Base-by-base conservation (phyloP, 768 basidiomycete species). In the Suillus subluteus region DNA sequence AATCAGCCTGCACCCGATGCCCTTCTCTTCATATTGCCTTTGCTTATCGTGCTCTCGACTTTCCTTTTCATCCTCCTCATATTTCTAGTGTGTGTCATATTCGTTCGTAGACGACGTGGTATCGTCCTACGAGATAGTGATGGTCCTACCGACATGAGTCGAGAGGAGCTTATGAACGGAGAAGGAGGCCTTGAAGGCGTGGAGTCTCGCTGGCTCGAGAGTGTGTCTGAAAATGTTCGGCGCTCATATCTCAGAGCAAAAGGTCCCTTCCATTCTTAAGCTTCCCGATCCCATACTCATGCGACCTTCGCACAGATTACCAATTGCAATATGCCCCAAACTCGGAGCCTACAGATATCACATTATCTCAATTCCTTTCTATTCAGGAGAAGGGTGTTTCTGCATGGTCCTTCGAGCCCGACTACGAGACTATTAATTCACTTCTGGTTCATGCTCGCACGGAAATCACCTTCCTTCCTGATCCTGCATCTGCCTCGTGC, bases 341-440 rank as follows among this genome's bases (percentile, higher is more conserved):
- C 75, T 99, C 98, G n/a, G 84, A 91, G 54, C 94, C 96, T 30
- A 96, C 97, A 62, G 98, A 99, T 78, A 99, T 99, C 79, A 99
- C 97, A 1, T 84, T 99, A 63, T 97, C 97, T 11, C 98, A 99
- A 74, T 99, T 99, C 80, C 89, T 99, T 26, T 96, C 96, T 35
- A 99, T 99, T 66, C 98, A 99, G 76, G 98, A 99, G 80, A 99
- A 99, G 75, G 98, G 98, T 70, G 97, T 99, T 55, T 97, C 96
- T 35, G 98, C 98, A 21, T 99, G 98, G 98, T 96, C 90, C 46
- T 99, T 99, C 75, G 98, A 99, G 77, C 98, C 98, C 43, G 98
- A 99, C 77, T 98, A 96, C 76, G 96, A 99, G 79, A 91, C 94
- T 63, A 88, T 96, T 76, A 91, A 93, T 69, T 95, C 94, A 9